Base-by-base conservation (phyloP, 441 rosid species). In the Corymbia citriodora region DNA sequence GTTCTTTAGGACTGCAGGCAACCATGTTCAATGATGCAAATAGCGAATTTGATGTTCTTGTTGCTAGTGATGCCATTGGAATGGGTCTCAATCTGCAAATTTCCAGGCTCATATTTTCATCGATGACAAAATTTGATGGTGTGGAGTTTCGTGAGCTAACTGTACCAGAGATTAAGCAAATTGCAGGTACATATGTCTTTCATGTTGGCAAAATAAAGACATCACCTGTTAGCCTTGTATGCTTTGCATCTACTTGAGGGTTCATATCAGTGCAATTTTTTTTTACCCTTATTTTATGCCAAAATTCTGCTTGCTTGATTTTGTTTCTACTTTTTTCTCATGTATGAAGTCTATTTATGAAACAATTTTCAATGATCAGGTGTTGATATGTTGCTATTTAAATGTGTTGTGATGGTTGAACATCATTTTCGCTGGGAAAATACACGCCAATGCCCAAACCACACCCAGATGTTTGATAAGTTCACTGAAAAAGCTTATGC, bases 21-120 rank as follows among this genome's bases (percentile, higher is more conserved):
- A 94, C 96, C 29, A 95, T 93, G 98, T 97, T 98, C 91, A 98
- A 98, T 90, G 99, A 98, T 85, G 95, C 91, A 89, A 95, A 94
- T 93, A 97, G 95, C 89, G 96, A 96, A 93, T 95, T 96, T 93
- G 99, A 98, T 92, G 98, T 98, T 92, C 99, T 98, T 93, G 99
- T 98, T 92, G 98, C 99, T 74, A 97, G 99, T 93, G 99, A 98
- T 94, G 99, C 99, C 88, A 97, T 98, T 85, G 99, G 99, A 91
- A 98, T 98, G 99, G 98, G 99, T 82, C 98, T 98, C 89, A 98
- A 98, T 91, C 94, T 98, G 91, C 97, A 97, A 90, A 98, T 98
- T 83, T 97, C 99, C 82, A 95, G 99, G 95, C 96, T 98, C 72
- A 95, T 98, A 92, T 98, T 98, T 93, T 95, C 99, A 82, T 94